phyloP scores from a whole-genome alignment of 1,284 basidiomycete species.

The Bjerkandera adusta region DNA sequence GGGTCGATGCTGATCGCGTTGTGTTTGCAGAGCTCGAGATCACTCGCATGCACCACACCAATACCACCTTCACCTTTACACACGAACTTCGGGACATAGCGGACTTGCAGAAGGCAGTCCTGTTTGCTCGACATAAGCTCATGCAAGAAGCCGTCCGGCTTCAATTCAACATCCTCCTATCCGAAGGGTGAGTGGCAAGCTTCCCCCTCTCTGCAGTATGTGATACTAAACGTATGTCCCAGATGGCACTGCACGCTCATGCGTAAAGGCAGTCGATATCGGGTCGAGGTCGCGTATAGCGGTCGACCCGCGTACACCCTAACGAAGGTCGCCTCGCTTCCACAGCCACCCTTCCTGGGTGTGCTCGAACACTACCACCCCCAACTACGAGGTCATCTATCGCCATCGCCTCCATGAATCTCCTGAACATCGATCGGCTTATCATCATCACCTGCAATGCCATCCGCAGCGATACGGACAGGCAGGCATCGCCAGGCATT shows the following conservation, averaged over 20 bases:
- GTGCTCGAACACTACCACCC: conserved; percentile 41
- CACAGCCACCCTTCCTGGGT: conserved; percentile 64
- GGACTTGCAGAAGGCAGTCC: conserved; percentile 48
- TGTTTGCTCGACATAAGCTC: conserved; percentile 63
- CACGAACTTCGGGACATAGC: conserved; percentile 49
- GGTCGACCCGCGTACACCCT: conserved; percentile 55
- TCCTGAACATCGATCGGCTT: too few species aligned
- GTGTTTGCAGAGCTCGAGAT: conserved; percentile 55
- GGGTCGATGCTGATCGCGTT: background rate
- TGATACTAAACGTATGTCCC: conserved; percentile 14
- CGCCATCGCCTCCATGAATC: conserved; percentile 5
- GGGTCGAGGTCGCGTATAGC: conserved; percentile 66
- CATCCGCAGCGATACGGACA: too few species aligned
- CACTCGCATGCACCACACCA: conserved; percentile 44
- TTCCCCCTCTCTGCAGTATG: conserved; percentile 8
- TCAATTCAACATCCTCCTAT: conserved; percentile 58
- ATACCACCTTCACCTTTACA: conserved; percentile 58
- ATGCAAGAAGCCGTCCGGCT: conserved; percentile 52
- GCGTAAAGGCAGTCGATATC: conserved; percentile 56
- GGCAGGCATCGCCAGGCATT: too few species aligned
- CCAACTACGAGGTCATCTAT: conserved; percentile 11
- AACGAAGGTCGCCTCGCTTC: conserved; percentile 42
- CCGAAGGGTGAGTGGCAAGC: conserved; percentile 61
- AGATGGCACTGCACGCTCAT: conserved; percentile 71
- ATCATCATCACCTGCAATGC: too few species aligned